Base-by-base conservation (phyloP, 495 filamentous ascomycete genomes). In the Daldinia decipiens region DNA sequence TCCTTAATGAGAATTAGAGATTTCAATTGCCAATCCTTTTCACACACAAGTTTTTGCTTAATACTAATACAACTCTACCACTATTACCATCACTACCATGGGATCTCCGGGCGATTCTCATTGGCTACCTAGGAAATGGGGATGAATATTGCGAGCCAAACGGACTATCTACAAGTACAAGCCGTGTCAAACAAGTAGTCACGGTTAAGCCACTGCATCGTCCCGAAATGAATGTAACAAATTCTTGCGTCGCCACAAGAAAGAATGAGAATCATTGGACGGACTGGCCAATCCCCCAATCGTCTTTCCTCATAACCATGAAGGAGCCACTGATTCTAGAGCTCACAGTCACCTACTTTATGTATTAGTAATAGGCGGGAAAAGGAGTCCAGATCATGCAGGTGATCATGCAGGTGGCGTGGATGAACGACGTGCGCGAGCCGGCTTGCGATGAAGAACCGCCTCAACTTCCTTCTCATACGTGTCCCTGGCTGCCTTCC, bases 401-500 rank as follows among this genome's bases (percentile, higher is more conserved):
- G 43, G 19, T 9, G 50, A 53, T 53, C 27, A 53, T 7, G 43
- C 17, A 24, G 43, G 19, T 9, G 43, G 43, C 43, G 2, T 4
- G 17, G 43, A 0, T 12, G 43, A 47, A 21, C 19, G 17, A 21
- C 43, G 43, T 47, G 6, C 17, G 6, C 12, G 31, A 0, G 19
- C 4, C 5, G 29, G 26, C 39, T 12, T 3, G 36, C 31, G 60
- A 8, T 65, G 29, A 4, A 74, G 54, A 17, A 70, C 32, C 17
- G 62, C 61, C 4, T 39, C 17, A 13, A 54, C 43, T 15, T 76
- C 72, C 47, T 74, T 77, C 17, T 36, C 36, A 52, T 76, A 78
- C 15, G 72, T 62, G 9, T 66, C 65, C 5, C 0, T 0, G n/a
- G 74, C 60, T 47, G 55, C 38, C 24, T 34, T 62, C 0, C 71